Conservation (phyloP, 2,329 filamentous ascomycete species). For the Penicillium italicum region DNA sequence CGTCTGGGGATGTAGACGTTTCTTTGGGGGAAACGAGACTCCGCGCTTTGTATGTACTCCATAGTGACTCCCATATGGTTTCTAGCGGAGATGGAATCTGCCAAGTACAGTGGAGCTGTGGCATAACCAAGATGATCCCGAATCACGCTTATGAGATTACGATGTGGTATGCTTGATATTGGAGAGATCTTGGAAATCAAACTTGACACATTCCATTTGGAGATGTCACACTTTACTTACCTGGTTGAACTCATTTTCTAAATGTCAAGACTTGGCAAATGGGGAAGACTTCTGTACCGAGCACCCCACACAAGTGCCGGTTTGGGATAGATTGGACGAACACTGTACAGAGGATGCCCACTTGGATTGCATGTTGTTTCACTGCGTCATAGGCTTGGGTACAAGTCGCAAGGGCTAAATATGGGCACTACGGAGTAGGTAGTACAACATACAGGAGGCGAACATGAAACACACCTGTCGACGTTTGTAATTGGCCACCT, state of each 20-base stretch:
- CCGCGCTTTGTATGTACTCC: neutral
- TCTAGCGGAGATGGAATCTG: neutral
- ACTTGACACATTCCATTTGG: neutral
- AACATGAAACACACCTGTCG: neutral
- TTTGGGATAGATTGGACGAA: neutral
- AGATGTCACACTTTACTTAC: neutral
- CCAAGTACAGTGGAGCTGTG: neutral
- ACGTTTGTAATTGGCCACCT: slow-evolving; percentile 12
- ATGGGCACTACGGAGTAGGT: neutral
- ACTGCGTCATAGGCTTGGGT: slow-evolving; percentile 11
- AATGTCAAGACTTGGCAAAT: neutral
- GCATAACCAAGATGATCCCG: neutral
- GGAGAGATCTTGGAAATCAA: neutral
- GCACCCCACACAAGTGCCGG: neutral
- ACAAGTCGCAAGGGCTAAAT: slow-evolving; percentile 12
- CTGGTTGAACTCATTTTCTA: neutral
- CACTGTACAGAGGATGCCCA: neutral
- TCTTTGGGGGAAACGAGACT: neutral
- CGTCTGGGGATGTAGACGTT: neutral
- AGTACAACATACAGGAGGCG: neutral
- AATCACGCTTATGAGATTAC: neutral
- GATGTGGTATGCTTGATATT: neutral
- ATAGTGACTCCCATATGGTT: neutral
- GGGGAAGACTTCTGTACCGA: neutral
- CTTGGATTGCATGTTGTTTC: neutral